These are phyloP conservation scores for Malus sylvestris DNA, from an alignment of 306 rosid species.

Conservation along the genomic window DNA sequence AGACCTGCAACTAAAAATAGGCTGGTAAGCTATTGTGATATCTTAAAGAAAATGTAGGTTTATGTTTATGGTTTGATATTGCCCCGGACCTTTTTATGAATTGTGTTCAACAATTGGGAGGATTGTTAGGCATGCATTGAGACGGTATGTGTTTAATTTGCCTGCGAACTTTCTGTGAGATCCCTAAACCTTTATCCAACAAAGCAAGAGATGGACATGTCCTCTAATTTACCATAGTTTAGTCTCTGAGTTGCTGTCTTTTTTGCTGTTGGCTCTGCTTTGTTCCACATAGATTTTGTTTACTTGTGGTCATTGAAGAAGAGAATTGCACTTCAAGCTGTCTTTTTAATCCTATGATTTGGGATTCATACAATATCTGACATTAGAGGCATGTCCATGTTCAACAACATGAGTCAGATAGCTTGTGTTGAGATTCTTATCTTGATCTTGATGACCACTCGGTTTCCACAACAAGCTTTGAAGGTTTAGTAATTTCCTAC, in stretches of 20 bases:
- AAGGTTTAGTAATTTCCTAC: conserved; percentile 17
- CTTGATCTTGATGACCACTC: not conserved
- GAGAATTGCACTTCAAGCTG: too few species aligned
- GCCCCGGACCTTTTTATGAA: not conserved
- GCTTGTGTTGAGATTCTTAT: not conserved
- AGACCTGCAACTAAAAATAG: not conserved
- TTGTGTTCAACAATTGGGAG: not conserved
- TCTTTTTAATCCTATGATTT: too few species aligned
- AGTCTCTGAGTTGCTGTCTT: too few species aligned
- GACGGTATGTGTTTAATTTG: too few species aligned
- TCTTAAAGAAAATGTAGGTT: not conserved
- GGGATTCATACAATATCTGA: not conserved
- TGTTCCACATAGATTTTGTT: too few species aligned
- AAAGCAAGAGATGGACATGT: too few species aligned
- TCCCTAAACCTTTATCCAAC: too few species aligned
- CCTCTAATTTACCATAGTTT: too few species aligned
- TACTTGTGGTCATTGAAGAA: too few species aligned
- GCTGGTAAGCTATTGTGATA: not conserved
- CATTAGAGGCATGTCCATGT: not conserved
- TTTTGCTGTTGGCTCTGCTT: too few species aligned
- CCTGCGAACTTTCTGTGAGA: too few species aligned
- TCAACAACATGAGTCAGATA: conserved; percentile 2
- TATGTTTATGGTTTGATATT: not conserved
- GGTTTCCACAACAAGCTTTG: conserved; percentile 8
- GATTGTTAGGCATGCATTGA: not conserved